Conservation (phyloP, 2,329 filamentous ascomycete genomes). For the Cercospora sp. region DNA sequence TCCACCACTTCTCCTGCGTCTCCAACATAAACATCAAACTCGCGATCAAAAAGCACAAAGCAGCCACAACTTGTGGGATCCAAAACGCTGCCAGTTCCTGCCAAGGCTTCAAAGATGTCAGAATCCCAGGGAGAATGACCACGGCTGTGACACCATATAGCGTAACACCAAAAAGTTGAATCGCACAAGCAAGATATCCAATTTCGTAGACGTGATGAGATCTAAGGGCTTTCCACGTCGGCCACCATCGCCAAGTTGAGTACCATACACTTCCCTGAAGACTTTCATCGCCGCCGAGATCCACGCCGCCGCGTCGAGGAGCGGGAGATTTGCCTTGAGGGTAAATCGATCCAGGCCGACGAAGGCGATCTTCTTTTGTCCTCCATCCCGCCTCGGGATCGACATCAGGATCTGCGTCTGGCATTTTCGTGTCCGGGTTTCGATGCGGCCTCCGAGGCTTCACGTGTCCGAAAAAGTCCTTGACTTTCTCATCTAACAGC, state of each 20-base stretch:
- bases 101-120: conserved; percentile 28
- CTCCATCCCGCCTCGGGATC: conserved; percentile 28
- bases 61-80: conserved; percentile 35
- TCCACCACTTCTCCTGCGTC: conserved; percentile 38
- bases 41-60: conserved; percentile 35
- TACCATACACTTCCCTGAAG: conserved; percentile 13
- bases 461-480: conserved; percentile 21
- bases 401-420: not conserved
- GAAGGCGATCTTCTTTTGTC: conserved; percentile 21
- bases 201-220: conserved; percentile 36
- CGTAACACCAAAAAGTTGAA: conserved; percentile 37
- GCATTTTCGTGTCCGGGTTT: conserved; percentile 6
- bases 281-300: conserved; percentile 21
- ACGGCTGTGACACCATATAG: conserved; percentile 33
- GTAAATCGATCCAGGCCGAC: conserved; percentile 26
- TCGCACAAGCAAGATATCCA: conserved; percentile 34
- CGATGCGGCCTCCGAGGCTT: conserved; percentile 15
- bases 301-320: conserved; percentile 24
- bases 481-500: conserved; percentile 35
- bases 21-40: conserved; percentile 36
- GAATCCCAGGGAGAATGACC: conserved; percentile 34
- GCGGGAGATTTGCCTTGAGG: conserved; percentile 21
- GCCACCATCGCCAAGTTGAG: conserved; percentile 24
- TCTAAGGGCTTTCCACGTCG: conserved; percentile 30
- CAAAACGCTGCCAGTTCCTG: conserved; percentile 32